These are phyloP conservation scores for Xylaria sp. DNA, from an alignment of 2,329 filamentous ascomycete genomes.

Conservation along the genomic window DNA sequence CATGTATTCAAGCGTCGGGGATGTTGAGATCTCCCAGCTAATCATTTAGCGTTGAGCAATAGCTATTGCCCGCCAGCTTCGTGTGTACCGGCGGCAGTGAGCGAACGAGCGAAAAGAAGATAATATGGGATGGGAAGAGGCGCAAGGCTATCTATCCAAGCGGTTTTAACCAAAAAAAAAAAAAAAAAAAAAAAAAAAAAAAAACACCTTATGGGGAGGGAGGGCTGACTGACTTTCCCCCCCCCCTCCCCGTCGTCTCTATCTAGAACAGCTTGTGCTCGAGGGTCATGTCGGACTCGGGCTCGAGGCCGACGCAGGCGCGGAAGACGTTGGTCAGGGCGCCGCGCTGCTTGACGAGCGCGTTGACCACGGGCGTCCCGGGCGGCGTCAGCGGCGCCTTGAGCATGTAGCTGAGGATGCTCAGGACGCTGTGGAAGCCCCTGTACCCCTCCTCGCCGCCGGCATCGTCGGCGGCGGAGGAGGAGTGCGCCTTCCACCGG, in stretches of 20 bases:
- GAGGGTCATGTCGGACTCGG: conserved; percentile 97
- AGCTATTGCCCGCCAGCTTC: neutral
- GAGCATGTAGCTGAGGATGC: conserved; percentile 98
- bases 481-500: conserved; percentile 72
- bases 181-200: neutral
- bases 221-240: neutral
- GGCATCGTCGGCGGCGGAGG: conserved; percentile 49
- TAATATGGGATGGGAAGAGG: neutral
- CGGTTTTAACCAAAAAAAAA: neutral
- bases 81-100: neutral
- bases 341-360: conserved; percentile 92
- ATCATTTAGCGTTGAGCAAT: conserved; percentile 12
- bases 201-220: neutral
- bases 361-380: conserved; percentile 93
- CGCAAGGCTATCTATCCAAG: neutral
- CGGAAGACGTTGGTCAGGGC: conserved; percentile 98
- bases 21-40: conserved; percentile 26
- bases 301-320: conserved; percentile 93
- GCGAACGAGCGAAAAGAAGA: neutral
- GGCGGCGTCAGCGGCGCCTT: conserved; percentile 92
- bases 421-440: conserved; percentile 95
- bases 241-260: neutral
- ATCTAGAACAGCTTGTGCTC: conserved; percentile 93
- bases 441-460: conserved; percentile 69
- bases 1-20: conserved; percentile 3